Base-by-base conservation (phyloP, 2,329 filamentous ascomycete genomes). In the Cladosporium sp. region DNA sequence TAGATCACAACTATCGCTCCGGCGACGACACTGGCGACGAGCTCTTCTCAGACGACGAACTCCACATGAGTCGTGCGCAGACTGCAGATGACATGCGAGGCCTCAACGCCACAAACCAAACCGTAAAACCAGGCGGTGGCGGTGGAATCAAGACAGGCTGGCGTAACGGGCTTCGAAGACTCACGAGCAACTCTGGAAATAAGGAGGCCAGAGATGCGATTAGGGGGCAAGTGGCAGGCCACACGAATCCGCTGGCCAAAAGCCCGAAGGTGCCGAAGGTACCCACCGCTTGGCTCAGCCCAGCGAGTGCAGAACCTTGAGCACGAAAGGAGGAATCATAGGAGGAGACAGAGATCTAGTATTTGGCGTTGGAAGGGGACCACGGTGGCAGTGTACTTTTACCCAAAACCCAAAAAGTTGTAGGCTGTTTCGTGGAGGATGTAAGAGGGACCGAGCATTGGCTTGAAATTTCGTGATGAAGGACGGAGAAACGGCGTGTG, bases 21-120 rank as follows among this genome's bases (percentile, higher is more conserved):
- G 90, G 96, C 65, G 92, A 96, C 65, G 93, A 97, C 70, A 81
- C 83, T 1, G 89, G 66, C 25, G 67, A 79, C 46, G 78, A 91
- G 51, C 66, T 66, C 0, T 89, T 94, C 70, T 96, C 92, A 0
- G 94, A 97, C 69, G 88, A 88, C 16, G 91, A 93, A 11, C 21
- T 51, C 2, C 88, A 71, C 81, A 88, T 76, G 69, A 83, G 72
- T 57, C 76, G 78, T 28, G 72, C 72, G 32, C 69, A 71, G 30
- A 76, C 73, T 2, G 66, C 67, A 4, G 76, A 64, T 18, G 62
- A 64, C 18, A 21, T 59, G 62, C 56, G 54, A 49, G 23, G 32
- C 23, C 39, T 32, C 14, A 56, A 36, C 26, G 68, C 66, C n/a
- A 54, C 65, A 49, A 68, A 69, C 54, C 76, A 86, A 25, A 53